Percentiles rank a stretch among this genome's conserved stretches.
phyloP scores from a whole-genome alignment of 2,329 filamentous ascomycete species.

The Colletotrichum somersetense region DNA sequence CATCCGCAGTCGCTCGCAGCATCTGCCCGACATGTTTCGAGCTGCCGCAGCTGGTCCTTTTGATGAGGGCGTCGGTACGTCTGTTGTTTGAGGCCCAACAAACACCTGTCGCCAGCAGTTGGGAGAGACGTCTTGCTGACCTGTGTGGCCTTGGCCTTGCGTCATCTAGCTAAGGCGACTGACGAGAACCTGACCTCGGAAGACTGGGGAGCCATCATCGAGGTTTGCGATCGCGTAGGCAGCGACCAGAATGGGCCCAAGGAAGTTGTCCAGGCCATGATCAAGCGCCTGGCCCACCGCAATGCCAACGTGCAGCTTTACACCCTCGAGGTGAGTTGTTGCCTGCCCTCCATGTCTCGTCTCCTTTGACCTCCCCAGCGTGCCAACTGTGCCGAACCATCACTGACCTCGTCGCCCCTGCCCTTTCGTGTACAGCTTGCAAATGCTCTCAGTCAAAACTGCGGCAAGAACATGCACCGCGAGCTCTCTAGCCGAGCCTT shows the following conservation, averaged over 20 bases:
- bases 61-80: conserved; percentile 71
- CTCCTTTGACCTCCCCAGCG: background rate
- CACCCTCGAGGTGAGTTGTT: conserved; percentile 79
- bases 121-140: background rate
- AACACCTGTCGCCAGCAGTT: background rate
- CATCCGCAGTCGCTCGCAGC: conserved; percentile 36
- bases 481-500: conserved; percentile 93
- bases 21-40: conserved; percentile 65
- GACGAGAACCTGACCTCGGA: conserved; percentile 96
- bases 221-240: conserved; percentile 72
- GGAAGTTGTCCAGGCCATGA: conserved; percentile 89
- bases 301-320: conserved; percentile 98
- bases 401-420: conserved; percentile 28
- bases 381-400: background rate
- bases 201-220: conserved; percentile 75
- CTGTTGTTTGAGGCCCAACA: background rate
- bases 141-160: background rate
- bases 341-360: background rate
- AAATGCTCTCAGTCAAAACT: conserved; percentile 93
- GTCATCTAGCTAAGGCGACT: conserved; percentile 76
- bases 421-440: conserved; percentile 70
- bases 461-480: conserved; percentile 86
- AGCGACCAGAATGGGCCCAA: conserved; percentile 73
- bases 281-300: conserved; percentile 90
- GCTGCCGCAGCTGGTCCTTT: conserved; percentile 69